Evolutionary conservation across 306 rosid genomes (phyloP).

Genomic region (Castanospermum australe): DNA sequence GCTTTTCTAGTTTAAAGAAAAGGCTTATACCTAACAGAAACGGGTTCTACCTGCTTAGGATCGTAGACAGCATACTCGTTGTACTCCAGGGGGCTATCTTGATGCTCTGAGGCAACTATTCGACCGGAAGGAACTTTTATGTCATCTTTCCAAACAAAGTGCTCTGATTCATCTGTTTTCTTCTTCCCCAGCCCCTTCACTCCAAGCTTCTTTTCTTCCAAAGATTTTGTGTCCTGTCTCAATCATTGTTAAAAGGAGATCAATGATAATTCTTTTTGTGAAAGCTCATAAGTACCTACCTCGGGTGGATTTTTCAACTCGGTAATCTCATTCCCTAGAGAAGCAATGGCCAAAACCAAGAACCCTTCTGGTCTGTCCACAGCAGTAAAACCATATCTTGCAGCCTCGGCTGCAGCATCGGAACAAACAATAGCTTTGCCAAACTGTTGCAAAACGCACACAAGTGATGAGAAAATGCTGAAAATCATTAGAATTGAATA

Average conservation of each 20-base stretch:
- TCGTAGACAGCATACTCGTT: conserved; percentile 77
- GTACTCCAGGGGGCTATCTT: conserved; percentile 69
- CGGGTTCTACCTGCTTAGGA: conserved; percentile 61
- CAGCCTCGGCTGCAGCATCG: conserved; percentile 86
- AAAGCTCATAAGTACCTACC: conserved; percentile 25
- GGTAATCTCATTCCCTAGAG: conserved; percentile 55
- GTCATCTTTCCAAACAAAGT: conserved; percentile 74
- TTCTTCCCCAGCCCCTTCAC: conserved; percentile 72
- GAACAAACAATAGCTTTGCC: conserved; percentile 75
- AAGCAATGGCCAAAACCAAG: conserved; percentile 82
- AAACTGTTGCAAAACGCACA: conserved; percentile 43
- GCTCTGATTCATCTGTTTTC: conserved; percentile 79
- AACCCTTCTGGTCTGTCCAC: conserved; percentile 87
- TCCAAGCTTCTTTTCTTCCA: conserved; percentile 64
- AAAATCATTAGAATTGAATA: background rate
- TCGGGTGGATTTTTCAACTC: conserved; percentile 54
- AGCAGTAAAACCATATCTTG: conserved; percentile 77
- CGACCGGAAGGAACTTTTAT: conserved; percentile 80
- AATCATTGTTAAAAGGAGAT: background rate
- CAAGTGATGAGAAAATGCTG: background rate
- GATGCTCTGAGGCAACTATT: conserved; percentile 56
- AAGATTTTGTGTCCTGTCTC: conserved; percentile 56
- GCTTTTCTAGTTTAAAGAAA: background rate
- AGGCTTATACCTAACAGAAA: background rate
- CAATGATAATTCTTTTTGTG: background rate